A percentile compares a stretch with the other conserved stretches of the same genome.
Conservation (phyloP, 2,329 filamentous ascomycete species). For the Diplodia mutila region DNA sequence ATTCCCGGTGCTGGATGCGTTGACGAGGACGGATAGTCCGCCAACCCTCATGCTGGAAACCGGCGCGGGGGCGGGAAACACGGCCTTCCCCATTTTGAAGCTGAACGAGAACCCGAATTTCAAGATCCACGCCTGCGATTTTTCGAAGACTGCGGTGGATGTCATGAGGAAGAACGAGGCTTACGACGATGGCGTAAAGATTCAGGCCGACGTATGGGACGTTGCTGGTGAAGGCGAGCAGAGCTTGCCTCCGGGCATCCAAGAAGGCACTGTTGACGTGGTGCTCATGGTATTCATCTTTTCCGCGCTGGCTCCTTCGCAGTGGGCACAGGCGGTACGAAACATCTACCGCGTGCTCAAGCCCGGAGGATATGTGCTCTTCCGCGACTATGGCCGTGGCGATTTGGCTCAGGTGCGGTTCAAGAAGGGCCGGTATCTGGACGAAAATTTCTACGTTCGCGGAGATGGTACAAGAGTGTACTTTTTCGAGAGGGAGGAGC, state of each 20-base stretch:
- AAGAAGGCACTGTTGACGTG: conserved; percentile 81
- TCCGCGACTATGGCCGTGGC: conserved; percentile 94
- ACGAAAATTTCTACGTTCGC: conserved; percentile 96
- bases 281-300: conserved; percentile 98
- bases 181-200: conserved; percentile 68
- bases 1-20: conserved; percentile 81
- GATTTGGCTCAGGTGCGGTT: conserved; percentile 96
- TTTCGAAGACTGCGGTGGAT: conserved; percentile 91
- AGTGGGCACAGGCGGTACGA: conserved; percentile 80
- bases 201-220: conserved; percentile 96
- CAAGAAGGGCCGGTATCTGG: conserved; percentile 90
- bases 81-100: conserved; percentile 85
- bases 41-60: conserved; percentile 79
- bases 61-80: conserved; percentile 94
- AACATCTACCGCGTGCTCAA: conserved; percentile 86
- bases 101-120: conserved; percentile 81
- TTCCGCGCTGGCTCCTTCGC: conserved; percentile 80
- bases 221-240: conserved; percentile 62
- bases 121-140: conserved; percentile 92
- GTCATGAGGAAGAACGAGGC: conserved; percentile 81
- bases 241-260: conserved; percentile 73
- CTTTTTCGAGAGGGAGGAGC: conserved; percentile 89
- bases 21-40: conserved; percentile 72
- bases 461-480: conserved; percentile 96
- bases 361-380: conserved; percentile 89